Percentiles rank a stretch among this genome's conserved stretches.
Conservation (phyloP, 2,329 filamentous ascomycete species). For the Hymenotorrendiella dingleyae region DNA sequence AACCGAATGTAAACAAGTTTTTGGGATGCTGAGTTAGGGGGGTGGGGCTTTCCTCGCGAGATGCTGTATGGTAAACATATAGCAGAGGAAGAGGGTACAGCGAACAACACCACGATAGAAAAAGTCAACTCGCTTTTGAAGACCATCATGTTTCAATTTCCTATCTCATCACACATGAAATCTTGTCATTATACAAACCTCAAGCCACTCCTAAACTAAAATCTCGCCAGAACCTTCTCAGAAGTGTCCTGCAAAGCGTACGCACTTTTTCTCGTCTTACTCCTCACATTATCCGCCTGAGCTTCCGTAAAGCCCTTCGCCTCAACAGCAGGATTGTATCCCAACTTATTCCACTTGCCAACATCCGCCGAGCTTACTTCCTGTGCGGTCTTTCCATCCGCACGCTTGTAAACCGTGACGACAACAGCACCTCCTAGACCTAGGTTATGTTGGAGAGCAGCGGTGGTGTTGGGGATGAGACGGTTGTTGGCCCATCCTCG, state of each 20-base stretch:
- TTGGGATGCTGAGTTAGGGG: no score
- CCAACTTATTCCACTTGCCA: constrained; percentile 61
- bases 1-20: no score
- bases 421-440: constrained; percentile 88
- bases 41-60: no score
- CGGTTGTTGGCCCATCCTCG: constrained; percentile 95
- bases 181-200: constrained; percentile 1
- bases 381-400: constrained; percentile 66
- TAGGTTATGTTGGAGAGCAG: constrained; percentile 85
- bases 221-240: constrained; percentile 67
- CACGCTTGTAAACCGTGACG: constrained; percentile 80
- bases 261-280: constrained; percentile 55
- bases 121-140: no score
- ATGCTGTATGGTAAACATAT: no score
- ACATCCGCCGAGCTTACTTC: constrained; percentile 59
- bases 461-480: constrained; percentile 58
- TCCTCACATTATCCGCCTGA: constrained; percentile 67
- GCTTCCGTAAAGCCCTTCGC: constrained; percentile 81
- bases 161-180: no score
- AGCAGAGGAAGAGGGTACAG: no score
- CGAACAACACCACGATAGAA: no score
- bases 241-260: constrained; percentile 76
- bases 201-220: constrained; percentile 36
- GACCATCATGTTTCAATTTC: no score
- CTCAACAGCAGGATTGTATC: constrained; percentile 87